Percentiles rank a stretch among this genome's conserved stretches.
These are phyloP conservation scores for Corynespora cassiicola DNA, from an alignment of 2,329 filamentous ascomycete genomes.

Conservation along the genomic window DNA sequence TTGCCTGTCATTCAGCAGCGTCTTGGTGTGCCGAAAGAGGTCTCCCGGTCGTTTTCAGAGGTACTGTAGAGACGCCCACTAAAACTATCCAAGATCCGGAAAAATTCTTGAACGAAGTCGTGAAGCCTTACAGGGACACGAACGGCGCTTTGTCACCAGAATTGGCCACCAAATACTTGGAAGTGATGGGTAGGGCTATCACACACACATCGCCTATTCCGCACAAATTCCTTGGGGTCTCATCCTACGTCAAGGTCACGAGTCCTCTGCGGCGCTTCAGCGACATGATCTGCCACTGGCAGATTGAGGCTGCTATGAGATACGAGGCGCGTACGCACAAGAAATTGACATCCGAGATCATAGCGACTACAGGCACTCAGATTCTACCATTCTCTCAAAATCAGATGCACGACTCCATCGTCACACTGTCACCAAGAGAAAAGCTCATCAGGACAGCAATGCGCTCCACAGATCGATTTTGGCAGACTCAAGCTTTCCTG, in stretches of 20 bases:
- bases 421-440: constrained; percentile 52
- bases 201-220: constrained; percentile 55
- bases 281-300: constrained; percentile 69
- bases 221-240: constrained; percentile 59
- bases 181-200: constrained; percentile 49
- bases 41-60: constrained; percentile 59
- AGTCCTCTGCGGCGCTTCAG: constrained; percentile 67
- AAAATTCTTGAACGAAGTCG: constrained; percentile 39
- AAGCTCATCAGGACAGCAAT: constrained; percentile 50
- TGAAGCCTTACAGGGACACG: constrained; percentile 45
- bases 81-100: constrained; percentile 12
- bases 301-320: constrained; percentile 67
- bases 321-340: constrained; percentile 58
- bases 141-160: constrained; percentile 40
- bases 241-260: constrained; percentile 64
- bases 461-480: constrained; percentile 50
- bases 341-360: constrained; percentile 41
- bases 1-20: constrained; percentile 60
- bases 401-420: constrained; percentile 58
- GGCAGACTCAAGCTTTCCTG: constrained; percentile 62
- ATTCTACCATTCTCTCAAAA: constrained; percentile 59
- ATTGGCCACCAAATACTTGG: constrained; percentile 51
- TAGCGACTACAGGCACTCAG: constrained; percentile 43
- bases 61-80: constrained; percentile 38
- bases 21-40: constrained; percentile 59